Conservation (phyloP, 176 grass and related monocot genomes). For the Carex cristatella region DNA sequence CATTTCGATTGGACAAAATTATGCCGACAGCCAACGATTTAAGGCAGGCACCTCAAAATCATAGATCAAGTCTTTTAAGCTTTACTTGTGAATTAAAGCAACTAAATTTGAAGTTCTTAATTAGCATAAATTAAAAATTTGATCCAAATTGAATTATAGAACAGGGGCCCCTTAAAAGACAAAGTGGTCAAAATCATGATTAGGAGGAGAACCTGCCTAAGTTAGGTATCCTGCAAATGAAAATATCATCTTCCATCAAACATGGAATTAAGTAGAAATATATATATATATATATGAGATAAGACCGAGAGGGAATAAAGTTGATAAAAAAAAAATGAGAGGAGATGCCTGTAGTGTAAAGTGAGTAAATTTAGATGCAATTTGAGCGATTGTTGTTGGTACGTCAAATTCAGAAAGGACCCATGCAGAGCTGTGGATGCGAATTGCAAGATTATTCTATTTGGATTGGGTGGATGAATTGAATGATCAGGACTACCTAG, state of each 20-base stretch:
- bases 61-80: too few species aligned
- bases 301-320: not conserved
- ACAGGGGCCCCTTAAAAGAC: too few species aligned
- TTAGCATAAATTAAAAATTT: too few species aligned
- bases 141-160: too few species aligned
- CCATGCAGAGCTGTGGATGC: not conserved
- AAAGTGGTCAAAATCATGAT: too few species aligned
- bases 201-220: too few species aligned
- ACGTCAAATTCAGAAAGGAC: slow-evolving; percentile 9
- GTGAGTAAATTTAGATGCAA: not conserved
- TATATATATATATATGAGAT: not conserved
- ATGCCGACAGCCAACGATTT: too few species aligned
- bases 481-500: slow-evolving; percentile 10
- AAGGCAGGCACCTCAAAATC: too few species aligned
- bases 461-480: slow-evolving; percentile 18
- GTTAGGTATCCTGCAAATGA: not conserved
- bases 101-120: too few species aligned
- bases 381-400: slow-evolving; percentile 2
- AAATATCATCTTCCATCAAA: not conserved
- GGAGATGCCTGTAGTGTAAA: not conserved
- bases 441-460: not conserved
- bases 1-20: too few species aligned
- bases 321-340: not conserved
- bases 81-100: too few species aligned
- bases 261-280: too few species aligned